Base-by-base conservation (phyloP, 768 basidiomycete species). In the Trametes gibbosa region DNA sequence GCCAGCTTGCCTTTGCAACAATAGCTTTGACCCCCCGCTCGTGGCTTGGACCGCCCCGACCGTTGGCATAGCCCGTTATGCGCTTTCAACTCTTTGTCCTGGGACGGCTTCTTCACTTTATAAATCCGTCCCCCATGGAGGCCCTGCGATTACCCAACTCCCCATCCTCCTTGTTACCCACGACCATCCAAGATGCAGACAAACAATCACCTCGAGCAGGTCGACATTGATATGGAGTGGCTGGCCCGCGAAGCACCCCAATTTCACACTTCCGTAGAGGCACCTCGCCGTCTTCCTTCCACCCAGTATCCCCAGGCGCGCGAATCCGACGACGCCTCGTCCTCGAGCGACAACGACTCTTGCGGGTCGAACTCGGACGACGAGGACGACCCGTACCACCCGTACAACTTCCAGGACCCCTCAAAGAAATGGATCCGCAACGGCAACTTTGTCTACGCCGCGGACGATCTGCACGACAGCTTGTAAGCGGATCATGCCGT, bases 241-340 rank as follows among this genome's bases (percentile, higher is more conserved):
- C 58, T 59, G 50, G 51, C 40, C 17, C 58, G 47, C 51, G 52
- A 59, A 21, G 59, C 59, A 48, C 59, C 59, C n/a, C 59, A 60
- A 53, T 60, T 60, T 29, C 59, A 60, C 24, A 50, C 45, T 14
- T 34, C 25, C 12, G 12, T n/a, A 7, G 53, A 61, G 32, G 29
- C 41, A 5, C 41, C 50, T 24, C 59, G 27, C 6, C n/a, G n/a
- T n/a, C n/a, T n/a, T n/a, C 35, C 24, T n/a, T 1, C 50, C 10
- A 10, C 48, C 12, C 46, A 50, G 41, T 32, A 23, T 48, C 6
- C 52, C 2, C 14, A 6, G 19, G 25, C 14, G 8, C 21, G 23
- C 4, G 21, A 55, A 9, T 46, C 48, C 42, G 59, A 61, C 43
- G 53, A 43, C 19, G 53, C 34, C 14, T 50, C 49, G 8, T 55